Conservation (phyloP, 345 rosid genomes). For the Syzygium grande region DNA sequence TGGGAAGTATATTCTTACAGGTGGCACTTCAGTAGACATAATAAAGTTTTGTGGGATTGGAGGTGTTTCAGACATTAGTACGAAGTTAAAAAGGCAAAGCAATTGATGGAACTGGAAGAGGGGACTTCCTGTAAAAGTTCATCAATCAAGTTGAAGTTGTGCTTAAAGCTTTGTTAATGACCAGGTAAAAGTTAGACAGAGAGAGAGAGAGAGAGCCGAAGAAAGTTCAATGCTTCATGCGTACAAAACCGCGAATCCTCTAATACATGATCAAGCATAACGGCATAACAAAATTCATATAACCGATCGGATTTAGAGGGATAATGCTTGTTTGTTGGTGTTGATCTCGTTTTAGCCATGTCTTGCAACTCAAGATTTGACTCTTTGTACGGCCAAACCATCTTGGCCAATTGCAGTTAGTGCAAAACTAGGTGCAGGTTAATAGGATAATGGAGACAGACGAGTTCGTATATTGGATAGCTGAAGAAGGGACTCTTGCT, state of each 20-base stretch:
- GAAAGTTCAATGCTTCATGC: background rate
- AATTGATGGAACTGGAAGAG: background rate
- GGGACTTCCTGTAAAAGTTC: background rate
- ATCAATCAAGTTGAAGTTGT: background rate
- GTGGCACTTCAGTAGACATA: background rate
- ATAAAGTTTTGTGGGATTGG: background rate
- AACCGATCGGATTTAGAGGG: background rate
- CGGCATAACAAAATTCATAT: background rate
- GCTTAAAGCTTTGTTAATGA: background rate
- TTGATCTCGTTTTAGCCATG: background rate
- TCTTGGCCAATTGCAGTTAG: background rate
- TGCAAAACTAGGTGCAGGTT: background rate
- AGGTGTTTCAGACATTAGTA: background rate
- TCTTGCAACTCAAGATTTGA: background rate
- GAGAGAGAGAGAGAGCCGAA: background rate
- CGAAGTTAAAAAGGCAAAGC: background rate
- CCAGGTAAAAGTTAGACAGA: background rate
- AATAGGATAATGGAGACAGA: background rate
- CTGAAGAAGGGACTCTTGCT: background rate
- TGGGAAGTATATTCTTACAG: background rate
- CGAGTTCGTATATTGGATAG: background rate
- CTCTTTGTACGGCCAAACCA: background rate
- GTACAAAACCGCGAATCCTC: background rate
- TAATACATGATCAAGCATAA: background rate
- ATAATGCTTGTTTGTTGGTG: background rate